Evolutionary conservation across 345 rosid genomes (phyloP), one percentile per base, ranked within the genome.

Genomic region (Rubroshorea leprosula): DNA sequence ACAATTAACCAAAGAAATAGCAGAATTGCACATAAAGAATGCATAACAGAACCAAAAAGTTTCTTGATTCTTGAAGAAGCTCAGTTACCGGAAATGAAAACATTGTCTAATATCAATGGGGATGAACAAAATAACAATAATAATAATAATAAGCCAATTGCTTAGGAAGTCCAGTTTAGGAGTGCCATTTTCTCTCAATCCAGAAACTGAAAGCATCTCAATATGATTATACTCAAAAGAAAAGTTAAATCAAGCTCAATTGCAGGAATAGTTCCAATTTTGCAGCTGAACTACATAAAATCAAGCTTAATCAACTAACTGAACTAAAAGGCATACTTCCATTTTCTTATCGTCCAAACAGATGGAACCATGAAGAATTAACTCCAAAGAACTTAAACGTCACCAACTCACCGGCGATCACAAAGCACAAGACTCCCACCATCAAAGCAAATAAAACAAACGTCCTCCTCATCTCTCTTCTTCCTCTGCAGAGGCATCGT

Each of bases 391-490:
- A n/a, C 16, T 31, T 38, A 22, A 52, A 27, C 24, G 2, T 23
- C 49, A 52, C 38, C 38, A 53, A 72, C 87, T 62, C 68, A 94
- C 99, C 89, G 76, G 65, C 97, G 96, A 87, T 94, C 99, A 58
- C 99, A 94, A 27, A 94, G 87, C 69, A 94, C 99, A 18, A 94
- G 92, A 67, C 80, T 77, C 38, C 99, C 99, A 31, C 99, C 99
- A 65, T 94, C 99, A 62, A 90, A 94, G 81, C 99, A 94, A 44
- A 94, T 90, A 57, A 94, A 94, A 58, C 99, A 94, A 63, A 94
- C 99, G 58, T 94, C 99, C 55, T 94, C 99, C 60, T 90, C 99
- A 26, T 85, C 88, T 13, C 66, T 76, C 10, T 75, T 68, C 76
- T 58, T 78, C 64, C 61, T 68, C 62, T 27, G 60, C 21, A 64